Percentiles rank a stretch among this genome's conserved stretches.
These are phyloP conservation scores for Rhynchosporium agropyri DNA, from an alignment of 2,329 filamentous ascomycete species.

Conservation along the genomic window DNA sequence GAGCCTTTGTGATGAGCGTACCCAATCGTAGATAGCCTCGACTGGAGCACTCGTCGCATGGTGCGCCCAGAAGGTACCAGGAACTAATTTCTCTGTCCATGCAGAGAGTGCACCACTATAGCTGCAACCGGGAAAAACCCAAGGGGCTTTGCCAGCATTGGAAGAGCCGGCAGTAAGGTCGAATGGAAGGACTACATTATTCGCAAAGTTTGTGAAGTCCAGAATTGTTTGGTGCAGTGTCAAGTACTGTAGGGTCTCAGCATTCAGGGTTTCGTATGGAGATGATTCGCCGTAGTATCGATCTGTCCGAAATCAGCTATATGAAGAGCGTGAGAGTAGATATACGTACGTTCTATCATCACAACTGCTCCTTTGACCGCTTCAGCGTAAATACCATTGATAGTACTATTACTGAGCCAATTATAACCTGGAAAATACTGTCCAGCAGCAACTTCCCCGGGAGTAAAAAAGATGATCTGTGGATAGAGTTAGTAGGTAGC, in stretches of 20 bases:
- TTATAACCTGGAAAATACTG: conserved; percentile 43
- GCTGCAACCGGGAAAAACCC: conserved; percentile 58
- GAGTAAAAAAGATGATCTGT: conserved; percentile 54
- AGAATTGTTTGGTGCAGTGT: conserved; percentile 56
- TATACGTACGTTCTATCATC: conserved; percentile 53
- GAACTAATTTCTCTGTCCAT: conserved; percentile 55
- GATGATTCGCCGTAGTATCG: conserved; percentile 61
- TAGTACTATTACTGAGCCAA: conserved; percentile 53
- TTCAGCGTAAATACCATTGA: conserved; percentile 55
- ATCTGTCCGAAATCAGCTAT: conserved; percentile 43
- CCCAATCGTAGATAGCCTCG: conserved; percentile 54
- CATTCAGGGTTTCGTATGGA: conserved; percentile 53
- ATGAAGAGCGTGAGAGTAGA: background rate
- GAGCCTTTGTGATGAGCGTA: too few relatives aligned
- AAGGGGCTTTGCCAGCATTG: conserved; percentile 56
- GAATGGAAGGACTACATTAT: conserved; percentile 56
- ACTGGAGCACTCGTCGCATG: conserved; percentile 59
- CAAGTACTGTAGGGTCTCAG: conserved; percentile 56
- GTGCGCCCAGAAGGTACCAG: conserved; percentile 63
- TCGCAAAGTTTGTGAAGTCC: conserved; percentile 58
- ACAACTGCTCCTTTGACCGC: conserved; percentile 57
- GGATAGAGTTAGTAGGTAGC: background rate
- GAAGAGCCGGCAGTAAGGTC: conserved; percentile 48
- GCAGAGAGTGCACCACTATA: conserved; percentile 59
- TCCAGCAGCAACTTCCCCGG: conserved; percentile 54